These are phyloP conservation scores for Solanum hybrid DNA, from an alignment of 305 asterid genomes.

Conservation along the genomic window DNA sequence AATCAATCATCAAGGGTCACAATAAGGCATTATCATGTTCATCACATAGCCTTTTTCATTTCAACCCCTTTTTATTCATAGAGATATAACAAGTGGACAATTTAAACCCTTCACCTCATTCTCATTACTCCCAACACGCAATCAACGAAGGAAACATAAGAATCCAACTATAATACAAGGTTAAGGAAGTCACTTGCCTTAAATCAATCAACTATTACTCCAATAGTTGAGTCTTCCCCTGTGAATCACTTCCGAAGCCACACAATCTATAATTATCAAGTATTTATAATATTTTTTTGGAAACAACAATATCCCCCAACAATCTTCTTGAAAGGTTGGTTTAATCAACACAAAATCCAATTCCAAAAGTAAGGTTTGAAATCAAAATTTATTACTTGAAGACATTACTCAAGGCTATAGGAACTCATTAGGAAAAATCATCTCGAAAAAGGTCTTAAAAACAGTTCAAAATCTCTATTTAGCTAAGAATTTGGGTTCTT, in stretches of 20 bases:
- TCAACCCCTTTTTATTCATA: not conserved
- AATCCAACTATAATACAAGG: not conserved
- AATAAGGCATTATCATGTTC: not conserved
- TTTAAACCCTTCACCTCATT: not conserved
- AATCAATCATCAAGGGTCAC: not conserved
- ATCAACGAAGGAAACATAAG: not conserved
- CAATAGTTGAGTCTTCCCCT: not conserved
- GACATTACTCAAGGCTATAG: not conserved
- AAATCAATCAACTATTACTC: not conserved
- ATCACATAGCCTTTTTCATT: too few relatives aligned
- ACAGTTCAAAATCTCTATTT: too few relatives aligned
- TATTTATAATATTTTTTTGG: not conserved
- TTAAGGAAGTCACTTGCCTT: not conserved
- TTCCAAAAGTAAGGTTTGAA: not conserved
- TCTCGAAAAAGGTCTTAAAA: not conserved
- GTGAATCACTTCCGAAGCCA: not conserved
- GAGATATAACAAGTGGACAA: not conserved
- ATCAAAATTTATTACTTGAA: not conserved
- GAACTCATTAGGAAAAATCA: not conserved
- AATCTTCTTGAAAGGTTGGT: not conserved
- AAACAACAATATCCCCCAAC: not conserved
- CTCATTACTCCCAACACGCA: not conserved
- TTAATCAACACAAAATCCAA: not conserved
- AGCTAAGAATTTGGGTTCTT: not conserved
- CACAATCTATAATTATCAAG: not conserved